Base-by-base conservation (phyloP, 73 alveolate species). In the Halteria grandinella region DNA sequence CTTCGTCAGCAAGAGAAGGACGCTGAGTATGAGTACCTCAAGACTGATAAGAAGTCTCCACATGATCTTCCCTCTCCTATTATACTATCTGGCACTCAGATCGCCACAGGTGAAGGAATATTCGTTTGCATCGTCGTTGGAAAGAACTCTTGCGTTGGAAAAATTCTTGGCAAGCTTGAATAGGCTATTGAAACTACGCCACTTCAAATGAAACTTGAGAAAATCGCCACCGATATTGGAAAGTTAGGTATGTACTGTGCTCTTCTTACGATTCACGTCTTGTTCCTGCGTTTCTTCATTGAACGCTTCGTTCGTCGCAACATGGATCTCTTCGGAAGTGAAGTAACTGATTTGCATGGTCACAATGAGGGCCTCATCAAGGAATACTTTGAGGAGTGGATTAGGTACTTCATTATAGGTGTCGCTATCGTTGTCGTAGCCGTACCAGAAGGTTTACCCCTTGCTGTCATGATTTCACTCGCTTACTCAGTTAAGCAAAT, bases 211-310 rank as follows among this genome's bases (percentile, higher is more conserved):
- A 97, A 95, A 78, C 81, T 97, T 48, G 95, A 93, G 47, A 93
- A 90, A 24, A 95, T 97, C 23, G 99, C 97, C 1, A 91, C 92
- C 63, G 93, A 89, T 59, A 88, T 95, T 28, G 99, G 99, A 31
- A 84, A 83, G 55, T 78, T 94, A 53, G 98, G 99, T 1, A 74
- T 94, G 87, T 76, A 79, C 21, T 75, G 96, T 29, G 98, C 98
- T 4, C 66, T 88, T 27, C 39, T 96, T 14, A 89, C 97, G 12
- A 78, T 95, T 39, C 63, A 75, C 15, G 97, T 93, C 11, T 74
- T 94, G 15, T 64, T 86, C 53, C 37, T 76, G 28, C 47, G 97
- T 84, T 73, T 79, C 70, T 72, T 84, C 69, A 75, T 81, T 4
- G 73, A 74, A 18, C 17, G 60, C 20, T 62, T 62, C 41, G 23